These are phyloP conservation scores for Colletotrichum truncatum DNA, from an alignment of 2,329 filamentous ascomycete species.

Conservation along the genomic window DNA sequence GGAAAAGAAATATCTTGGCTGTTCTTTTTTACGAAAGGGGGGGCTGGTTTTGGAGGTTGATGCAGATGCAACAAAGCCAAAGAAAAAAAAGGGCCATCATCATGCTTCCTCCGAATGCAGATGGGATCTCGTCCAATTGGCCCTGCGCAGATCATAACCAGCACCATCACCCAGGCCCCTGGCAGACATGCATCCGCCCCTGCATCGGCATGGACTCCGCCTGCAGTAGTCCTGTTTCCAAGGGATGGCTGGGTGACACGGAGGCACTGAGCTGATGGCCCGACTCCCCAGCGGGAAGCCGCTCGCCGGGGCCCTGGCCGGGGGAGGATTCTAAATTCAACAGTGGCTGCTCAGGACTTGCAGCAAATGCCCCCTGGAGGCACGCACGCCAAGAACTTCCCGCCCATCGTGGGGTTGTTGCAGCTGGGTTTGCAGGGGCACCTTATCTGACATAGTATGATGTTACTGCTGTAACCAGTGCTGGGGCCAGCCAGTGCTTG, in stretches of 20 bases:
- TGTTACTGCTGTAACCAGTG: background rate
- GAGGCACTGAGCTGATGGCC: background rate
- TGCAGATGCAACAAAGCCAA: slow-evolving; percentile 2
- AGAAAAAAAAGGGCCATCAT: too few species aligned
- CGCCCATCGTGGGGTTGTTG: slow-evolving; percentile 15
- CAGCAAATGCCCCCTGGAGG: background rate
- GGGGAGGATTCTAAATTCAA: background rate
- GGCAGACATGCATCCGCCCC: slow-evolving; percentile 1
- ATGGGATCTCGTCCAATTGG: background rate
- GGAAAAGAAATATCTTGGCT: slow-evolving; percentile 6
- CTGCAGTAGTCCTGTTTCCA: slow-evolving; percentile 22
- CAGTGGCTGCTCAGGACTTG: background rate
- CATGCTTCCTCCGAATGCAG: background rate
- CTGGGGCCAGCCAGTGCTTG: background rate
- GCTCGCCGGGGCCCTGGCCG: background rate
- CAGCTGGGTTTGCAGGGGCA: slow-evolving; percentile 9
- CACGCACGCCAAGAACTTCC: slow-evolving; percentile 6
- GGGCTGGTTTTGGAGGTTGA: background rate
- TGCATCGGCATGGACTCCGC: slow-evolving; percentile 6
- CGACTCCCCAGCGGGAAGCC: background rate
- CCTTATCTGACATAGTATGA: too few species aligned
- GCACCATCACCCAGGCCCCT: too few species aligned
- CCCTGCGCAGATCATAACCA: slow-evolving; percentile 25
- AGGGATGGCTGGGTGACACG: background rate
- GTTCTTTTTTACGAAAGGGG: background rate